These are phyloP conservation scores for Vaccinium corymbosum DNA, from an alignment of 148 eudicot species.

Conservation along the genomic window DNA sequence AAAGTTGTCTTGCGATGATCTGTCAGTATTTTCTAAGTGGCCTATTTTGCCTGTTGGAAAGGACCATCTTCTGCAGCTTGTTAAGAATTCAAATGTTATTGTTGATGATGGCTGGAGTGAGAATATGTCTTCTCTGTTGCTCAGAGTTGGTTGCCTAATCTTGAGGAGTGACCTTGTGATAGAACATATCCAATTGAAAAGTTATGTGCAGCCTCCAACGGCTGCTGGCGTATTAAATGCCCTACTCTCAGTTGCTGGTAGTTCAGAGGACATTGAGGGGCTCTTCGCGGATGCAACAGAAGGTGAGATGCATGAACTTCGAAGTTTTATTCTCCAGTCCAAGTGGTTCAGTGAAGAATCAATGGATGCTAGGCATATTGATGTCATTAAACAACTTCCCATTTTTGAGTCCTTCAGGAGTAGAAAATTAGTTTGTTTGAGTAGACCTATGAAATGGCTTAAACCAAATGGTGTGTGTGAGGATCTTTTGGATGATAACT, in stretches of 20 bases:
- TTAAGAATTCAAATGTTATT: slow-evolving; percentile 74
- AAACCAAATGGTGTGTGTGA: slow-evolving; percentile 73
- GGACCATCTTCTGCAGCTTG: slow-evolving; percentile 67
- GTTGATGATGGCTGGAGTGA: slow-evolving; percentile 98
- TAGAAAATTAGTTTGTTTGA: slow-evolving; percentile 65
- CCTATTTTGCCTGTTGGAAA: slow-evolving; percentile 92
- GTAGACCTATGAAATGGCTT: slow-evolving; percentile 67
- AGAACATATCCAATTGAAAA: slow-evolving; percentile 67
- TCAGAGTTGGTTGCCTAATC: slow-evolving; percentile 78
- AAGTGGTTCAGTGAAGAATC: slow-evolving; percentile 82
- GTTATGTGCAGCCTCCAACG: slow-evolving; percentile 78
- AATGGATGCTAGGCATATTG: slow-evolving; percentile 49
- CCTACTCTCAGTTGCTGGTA: slow-evolving; percentile 57
- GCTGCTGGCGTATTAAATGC: slow-evolving; percentile 81
- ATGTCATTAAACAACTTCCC: slow-evolving; percentile 69
- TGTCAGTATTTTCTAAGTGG: slow-evolving; percentile 79
- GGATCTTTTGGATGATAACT: slow-evolving; percentile 82
- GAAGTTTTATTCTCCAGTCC: slow-evolving; percentile 90
- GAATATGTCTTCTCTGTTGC: slow-evolving; percentile 73
- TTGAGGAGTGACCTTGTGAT: slow-evolving; percentile 60
- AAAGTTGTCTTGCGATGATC: slow-evolving; percentile 63
- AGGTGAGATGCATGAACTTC: slow-evolving; percentile 83
- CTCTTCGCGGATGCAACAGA: slow-evolving; percentile 75
- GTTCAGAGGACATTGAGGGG: slow-evolving; percentile 45
- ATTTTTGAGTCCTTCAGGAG: slow-evolving; percentile 84